A percentile compares a stretch with the other conserved stretches of the same genome.
Evolutionary conservation across 2,329 filamentous ascomycete genomes (phyloP).

Genomic region (Diaporthe sp.): DNA sequence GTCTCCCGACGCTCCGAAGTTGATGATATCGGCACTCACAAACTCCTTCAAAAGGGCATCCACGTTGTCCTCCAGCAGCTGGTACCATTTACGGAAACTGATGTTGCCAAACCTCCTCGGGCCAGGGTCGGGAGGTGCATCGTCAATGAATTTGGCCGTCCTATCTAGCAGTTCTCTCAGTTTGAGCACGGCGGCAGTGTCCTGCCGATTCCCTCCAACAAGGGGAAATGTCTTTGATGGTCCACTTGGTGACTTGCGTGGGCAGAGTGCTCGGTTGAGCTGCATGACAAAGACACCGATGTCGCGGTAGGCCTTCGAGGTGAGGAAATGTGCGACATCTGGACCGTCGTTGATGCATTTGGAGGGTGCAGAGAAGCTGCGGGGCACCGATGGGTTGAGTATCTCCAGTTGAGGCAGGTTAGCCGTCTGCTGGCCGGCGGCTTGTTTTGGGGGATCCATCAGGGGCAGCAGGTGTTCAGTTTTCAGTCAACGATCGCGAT

Average conservation of each 20-base stretch:
- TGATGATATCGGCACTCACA: conserved; percentile 56
- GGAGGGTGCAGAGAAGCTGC: conserved; percentile 72
- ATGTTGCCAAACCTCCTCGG: conserved; percentile 92
- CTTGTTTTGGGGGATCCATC: conserved; percentile 23
- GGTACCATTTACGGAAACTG: conserved; percentile 87
- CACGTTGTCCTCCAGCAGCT: conserved; percentile 71
- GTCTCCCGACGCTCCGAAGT: conserved; percentile 34
- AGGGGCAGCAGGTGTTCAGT: background rate
- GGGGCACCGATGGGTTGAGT: conserved; percentile 60
- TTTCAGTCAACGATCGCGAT: background rate
- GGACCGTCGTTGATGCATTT: conserved; percentile 88
- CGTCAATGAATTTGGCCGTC: conserved; percentile 75
- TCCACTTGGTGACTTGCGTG: conserved; percentile 59
- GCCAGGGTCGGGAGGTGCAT: conserved; percentile 85
- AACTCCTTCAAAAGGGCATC: conserved; percentile 66
- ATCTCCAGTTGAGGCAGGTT: conserved; percentile 52
- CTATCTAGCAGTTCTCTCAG: conserved; percentile 74
- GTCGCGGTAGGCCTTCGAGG: conserved; percentile 84
- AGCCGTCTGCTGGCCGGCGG: background rate
- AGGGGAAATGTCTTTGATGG: conserved; percentile 59
- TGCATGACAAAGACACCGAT: conserved; percentile 90
- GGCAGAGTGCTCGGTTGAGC: conserved; percentile 88
- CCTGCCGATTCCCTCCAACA: conserved; percentile 47
- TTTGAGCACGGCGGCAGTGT: conserved; percentile 68
- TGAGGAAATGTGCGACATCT: conserved; percentile 84